phyloP scores from a whole-genome alignment of 2,329 filamentous ascomycete genomes.

The Leptoxyphium fumago region DNA sequence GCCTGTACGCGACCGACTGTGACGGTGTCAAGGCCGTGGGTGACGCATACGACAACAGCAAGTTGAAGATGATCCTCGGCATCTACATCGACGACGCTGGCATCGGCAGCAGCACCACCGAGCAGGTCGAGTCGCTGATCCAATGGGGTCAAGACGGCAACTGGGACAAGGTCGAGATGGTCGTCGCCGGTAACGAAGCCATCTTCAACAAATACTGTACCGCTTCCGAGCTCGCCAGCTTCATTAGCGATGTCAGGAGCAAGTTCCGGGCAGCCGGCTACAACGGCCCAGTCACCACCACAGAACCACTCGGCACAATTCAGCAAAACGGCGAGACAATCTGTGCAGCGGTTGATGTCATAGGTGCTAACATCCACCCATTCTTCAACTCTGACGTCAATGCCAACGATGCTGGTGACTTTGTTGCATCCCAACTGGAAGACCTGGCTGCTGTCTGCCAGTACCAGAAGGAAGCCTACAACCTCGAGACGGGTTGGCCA shows the following conservation, averaged over 20 bases:
- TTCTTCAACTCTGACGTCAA: conserved; percentile 70
- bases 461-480: conserved; percentile 52
- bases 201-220: conserved; percentile 59
- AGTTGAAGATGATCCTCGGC: conserved; percentile 70
- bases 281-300: conserved; percentile 63
- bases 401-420: conserved; percentile 55
- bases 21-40: conserved; percentile 63
- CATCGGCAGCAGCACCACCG: conserved; percentile 41
- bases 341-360: conserved; percentile 61
- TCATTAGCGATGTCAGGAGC: conserved; percentile 53
- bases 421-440: conserved; percentile 59
- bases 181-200: conserved; percentile 85
- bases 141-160: conserved; percentile 53
- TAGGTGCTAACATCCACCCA: conserved; percentile 78
- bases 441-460: conserved; percentile 57
- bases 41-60: conserved; percentile 47
- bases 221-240: conserved; percentile 48
- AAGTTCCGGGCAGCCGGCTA: conserved; percentile 45
- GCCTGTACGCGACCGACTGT: conserved; percentile 90
- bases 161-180: conserved; percentile 61
- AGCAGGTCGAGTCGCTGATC: conserved; percentile 61
- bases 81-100: conserved; percentile 61
- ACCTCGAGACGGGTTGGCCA: conserved; percentile 89
- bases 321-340: conserved; percentile 45
- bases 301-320: conserved; percentile 73